phyloP scores from a whole-genome alignment of 2,329 filamentous ascomycete species.

The Sarocladium strictum region DNA sequence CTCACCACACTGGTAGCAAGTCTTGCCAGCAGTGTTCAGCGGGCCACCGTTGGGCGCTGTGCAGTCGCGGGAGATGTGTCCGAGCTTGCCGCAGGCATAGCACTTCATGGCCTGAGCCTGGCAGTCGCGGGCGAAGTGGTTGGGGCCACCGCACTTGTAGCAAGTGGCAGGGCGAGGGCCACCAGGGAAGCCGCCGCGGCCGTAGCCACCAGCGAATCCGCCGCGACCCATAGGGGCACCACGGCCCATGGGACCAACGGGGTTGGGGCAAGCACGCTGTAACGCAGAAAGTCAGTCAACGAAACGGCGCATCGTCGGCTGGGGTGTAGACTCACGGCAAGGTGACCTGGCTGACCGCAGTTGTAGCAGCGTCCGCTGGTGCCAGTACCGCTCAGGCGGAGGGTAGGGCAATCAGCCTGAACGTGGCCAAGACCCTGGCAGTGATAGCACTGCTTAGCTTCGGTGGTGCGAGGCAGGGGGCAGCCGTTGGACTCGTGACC shows the following conservation, averaged over 20 bases:
- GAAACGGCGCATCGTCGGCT: no score
- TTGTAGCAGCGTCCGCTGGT: constrained; percentile 91
- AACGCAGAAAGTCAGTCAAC: background rate
- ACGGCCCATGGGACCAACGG: constrained; percentile 57
- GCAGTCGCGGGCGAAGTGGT: constrained; percentile 97
- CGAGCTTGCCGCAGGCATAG: constrained; percentile 93
- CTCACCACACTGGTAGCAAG: constrained; percentile 96
- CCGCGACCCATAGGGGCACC: constrained; percentile 66
- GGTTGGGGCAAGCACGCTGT: constrained; percentile 77
- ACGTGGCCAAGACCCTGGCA: constrained; percentile 98
- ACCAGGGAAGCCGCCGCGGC: constrained; percentile 67
- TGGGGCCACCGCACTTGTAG: constrained; percentile 78
- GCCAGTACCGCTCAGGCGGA: constrained; percentile 79
- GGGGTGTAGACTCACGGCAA: constrained; percentile 59
- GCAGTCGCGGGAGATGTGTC: constrained; percentile 90
- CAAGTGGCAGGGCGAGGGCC: constrained; percentile 64
- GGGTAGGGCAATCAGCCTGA: constrained; percentile 96
- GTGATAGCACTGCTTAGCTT: constrained; percentile 99
- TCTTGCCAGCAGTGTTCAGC: constrained; percentile 93
- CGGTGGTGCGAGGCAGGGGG: constrained; percentile 91
- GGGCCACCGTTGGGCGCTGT: constrained; percentile 94
- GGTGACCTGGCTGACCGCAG: constrained; percentile 87
- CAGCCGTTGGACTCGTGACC: constrained; percentile 97
- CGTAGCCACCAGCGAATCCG: constrained; percentile 55
- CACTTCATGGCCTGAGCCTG: constrained; percentile 98